A percentile compares a stretch with the other conserved stretches of the same genome.
Conservation (phyloP, 2,329 filamentous ascomycete genomes). For the Emmonsiellopsis sp. region DNA sequence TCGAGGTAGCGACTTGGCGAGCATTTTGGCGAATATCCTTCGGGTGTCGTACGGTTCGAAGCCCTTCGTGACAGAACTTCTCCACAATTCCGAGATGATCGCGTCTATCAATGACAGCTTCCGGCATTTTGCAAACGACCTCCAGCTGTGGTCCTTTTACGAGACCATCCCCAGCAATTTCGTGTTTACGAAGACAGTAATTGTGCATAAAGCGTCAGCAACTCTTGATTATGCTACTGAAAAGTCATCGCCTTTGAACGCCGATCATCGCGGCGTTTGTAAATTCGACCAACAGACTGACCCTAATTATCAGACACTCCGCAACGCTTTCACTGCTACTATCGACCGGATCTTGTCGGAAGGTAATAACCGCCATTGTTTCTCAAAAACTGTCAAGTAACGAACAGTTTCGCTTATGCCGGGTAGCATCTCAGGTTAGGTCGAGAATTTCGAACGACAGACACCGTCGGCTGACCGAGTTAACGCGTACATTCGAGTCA, state of each 20-base stretch:
- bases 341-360: conserved; percentile 16
- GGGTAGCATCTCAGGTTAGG: conserved; percentile 5
- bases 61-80: conserved; percentile 3
- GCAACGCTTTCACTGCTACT: conserved; percentile 22
- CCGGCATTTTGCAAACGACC: conserved; percentile 16
- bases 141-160: conserved; percentile 28
- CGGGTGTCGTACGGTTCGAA: conserved; percentile 10
- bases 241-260: conserved; percentile 21
- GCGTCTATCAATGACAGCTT: conserved; percentile 28
- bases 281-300: conserved; percentile 24
- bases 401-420: conserved; percentile 11
- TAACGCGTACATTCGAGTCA: conserved; percentile 10
- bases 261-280: conserved; percentile 28
- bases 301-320: conserved; percentile 24
- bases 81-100: conserved; percentile 7
- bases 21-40: conserved; percentile 21
- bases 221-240: conserved; percentile 21
- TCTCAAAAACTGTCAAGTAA: neutral
- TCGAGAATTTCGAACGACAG: neutral
- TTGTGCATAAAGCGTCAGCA: conserved; percentile 26
- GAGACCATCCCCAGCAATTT: conserved; percentile 22
- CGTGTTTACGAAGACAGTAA: conserved; percentile 13
- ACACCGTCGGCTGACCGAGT: neutral
- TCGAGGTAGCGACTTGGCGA: conserved; percentile 15
- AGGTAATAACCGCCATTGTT: neutral